Evolutionary conservation across 805 yeast genomes (phyloP).

Genomic region (Kazachstania bromeliacearum): DNA sequence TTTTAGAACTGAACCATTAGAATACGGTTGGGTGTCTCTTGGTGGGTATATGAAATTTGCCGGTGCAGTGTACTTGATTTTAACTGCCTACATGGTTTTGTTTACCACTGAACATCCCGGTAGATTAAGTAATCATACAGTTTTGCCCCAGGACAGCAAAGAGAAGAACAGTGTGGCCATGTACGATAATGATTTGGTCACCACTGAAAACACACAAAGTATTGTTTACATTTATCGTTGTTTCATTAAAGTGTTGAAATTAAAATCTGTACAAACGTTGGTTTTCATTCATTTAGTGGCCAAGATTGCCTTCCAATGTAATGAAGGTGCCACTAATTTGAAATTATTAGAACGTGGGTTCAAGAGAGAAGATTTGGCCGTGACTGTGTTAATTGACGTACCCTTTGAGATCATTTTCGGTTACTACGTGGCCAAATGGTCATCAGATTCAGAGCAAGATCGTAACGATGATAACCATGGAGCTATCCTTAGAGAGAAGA

Average conservation of each 20-base stretch:
- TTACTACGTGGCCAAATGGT: conserved; percentile 92
- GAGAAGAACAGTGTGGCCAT: conserved; percentile 12
- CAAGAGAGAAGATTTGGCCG: conserved; percentile 85
- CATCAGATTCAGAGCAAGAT: conserved; percentile 43
- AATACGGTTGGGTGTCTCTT: conserved; percentile 58
- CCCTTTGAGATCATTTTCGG: conserved; percentile 95
- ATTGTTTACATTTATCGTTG: conserved; percentile 49
- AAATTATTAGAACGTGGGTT: conserved; percentile 86
- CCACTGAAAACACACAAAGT: conserved; percentile 23
- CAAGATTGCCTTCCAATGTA: conserved; percentile 89
- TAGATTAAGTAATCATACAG: conserved; percentile 25
- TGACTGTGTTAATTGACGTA: conserved; percentile 86
- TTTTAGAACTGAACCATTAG: conserved; percentile 50
- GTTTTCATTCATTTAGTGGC: conserved; percentile 67
- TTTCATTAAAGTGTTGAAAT: conserved; percentile 59
- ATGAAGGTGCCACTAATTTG: conserved; percentile 90
- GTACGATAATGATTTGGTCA: conserved; percentile 26
- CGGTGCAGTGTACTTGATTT: conserved; percentile 61
- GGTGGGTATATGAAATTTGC: conserved; percentile 70
- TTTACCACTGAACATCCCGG: conserved; percentile 67
- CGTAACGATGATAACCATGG: conserved; percentile 5
- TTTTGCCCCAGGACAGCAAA: conserved; percentile 4
- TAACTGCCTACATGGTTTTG: conserved; percentile 51
- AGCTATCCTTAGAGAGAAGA: conserved; percentile 1
- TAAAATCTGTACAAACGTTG: conserved; percentile 64